Evolutionary conservation across 495 filamentous ascomycete genomes (phyloP).

Genomic region (Podospora didyma): DNA sequence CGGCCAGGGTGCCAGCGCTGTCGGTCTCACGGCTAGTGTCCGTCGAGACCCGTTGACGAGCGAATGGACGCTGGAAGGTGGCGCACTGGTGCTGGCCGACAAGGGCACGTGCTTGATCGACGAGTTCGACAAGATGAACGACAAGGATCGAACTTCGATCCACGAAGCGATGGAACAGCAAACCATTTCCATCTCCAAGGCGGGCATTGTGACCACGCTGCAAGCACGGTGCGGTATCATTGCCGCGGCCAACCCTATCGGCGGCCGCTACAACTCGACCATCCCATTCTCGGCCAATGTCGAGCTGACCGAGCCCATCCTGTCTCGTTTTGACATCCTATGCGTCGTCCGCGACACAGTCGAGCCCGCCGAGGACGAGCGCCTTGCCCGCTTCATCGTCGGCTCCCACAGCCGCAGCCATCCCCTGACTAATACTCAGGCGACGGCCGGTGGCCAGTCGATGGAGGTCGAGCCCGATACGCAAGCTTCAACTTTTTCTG

Average conservation of each 20-base stretch:
- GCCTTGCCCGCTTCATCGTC: conserved; percentile 91
- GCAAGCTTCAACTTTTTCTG: conserved; percentile 30
- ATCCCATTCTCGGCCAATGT: conserved; percentile 95
- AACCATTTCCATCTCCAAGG: conserved; percentile 99
- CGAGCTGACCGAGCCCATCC: conserved; percentile 92
- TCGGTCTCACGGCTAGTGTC: conserved; percentile 96
- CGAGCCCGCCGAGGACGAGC: conserved; percentile 93
- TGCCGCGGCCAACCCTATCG: conserved; percentile 94
- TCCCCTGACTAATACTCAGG: conserved; percentile 54
- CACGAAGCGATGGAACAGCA: conserved; percentile 99
- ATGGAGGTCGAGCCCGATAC: conserved; percentile 51
- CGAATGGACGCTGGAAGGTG: conserved; percentile 98
- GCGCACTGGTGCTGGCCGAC: conserved; percentile 92
- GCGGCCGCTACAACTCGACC: conserved; percentile 94
- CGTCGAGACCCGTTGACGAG: conserved; percentile 92
- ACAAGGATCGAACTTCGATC: conserved; percentile 95
- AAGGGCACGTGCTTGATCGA: conserved; percentile 96
- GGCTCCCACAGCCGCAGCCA: conserved; percentile 88
- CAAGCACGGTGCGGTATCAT: conserved; percentile 98
- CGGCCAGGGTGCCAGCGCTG: conserved; percentile 93
- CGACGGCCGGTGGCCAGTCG: conserved; percentile 44
- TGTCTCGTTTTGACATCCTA: conserved; percentile 98
- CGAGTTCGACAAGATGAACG: conserved; percentile 99
- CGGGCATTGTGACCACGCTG: conserved; percentile 95
- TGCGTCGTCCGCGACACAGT: conserved; percentile 97